phyloP scores from a whole-genome alignment of 164 flowering plant genomes.

The Berberis vulgaris region DNA sequence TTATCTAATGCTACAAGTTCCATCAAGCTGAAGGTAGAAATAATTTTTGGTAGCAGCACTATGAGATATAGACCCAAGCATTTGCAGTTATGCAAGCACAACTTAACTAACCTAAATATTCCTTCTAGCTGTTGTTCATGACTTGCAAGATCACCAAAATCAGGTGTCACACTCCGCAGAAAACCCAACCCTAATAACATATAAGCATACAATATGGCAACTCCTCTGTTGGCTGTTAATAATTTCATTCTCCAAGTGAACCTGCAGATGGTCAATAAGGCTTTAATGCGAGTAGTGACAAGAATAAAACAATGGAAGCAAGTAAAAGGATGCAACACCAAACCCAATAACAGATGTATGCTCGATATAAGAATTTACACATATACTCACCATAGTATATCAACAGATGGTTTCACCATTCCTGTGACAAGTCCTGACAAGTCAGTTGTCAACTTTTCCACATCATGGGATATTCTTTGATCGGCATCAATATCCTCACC shows the following conservation, averaged over 20 bases:
- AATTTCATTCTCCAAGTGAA: conserved; percentile 99
- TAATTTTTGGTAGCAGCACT: background rate
- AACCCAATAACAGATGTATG: too few species aligned
- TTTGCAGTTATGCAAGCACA: background rate
- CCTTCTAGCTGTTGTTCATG: conserved; percentile 93
- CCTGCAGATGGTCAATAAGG: conserved; percentile 32
- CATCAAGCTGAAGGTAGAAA: background rate
- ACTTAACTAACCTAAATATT: conserved; percentile 61
- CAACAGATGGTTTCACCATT: conserved; percentile 97
- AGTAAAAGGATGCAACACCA: too few species aligned
- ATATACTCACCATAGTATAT: conserved; percentile 76
- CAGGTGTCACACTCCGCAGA: conserved; percentile 81
- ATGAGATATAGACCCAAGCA: conserved; percentile 8
- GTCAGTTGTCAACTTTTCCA: conserved; percentile 82
- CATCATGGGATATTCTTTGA: conserved; percentile 89
- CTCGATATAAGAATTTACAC: background rate
- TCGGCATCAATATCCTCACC: conserved; percentile 80
- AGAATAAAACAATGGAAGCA: background rate
- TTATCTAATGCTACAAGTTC: background rate
- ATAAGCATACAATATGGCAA: conserved; percentile 81
- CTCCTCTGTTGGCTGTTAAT: conserved; percentile 83
- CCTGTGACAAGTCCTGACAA: conserved; percentile 92
- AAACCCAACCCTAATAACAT: conserved; percentile 96
- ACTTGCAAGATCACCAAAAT: conserved; percentile 85
- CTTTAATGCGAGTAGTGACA: background rate